Percentiles rank a stretch among this genome's conserved stretches.
Conservation (phyloP, 441 rosid genomes). For the Manihot esculenta region DNA sequence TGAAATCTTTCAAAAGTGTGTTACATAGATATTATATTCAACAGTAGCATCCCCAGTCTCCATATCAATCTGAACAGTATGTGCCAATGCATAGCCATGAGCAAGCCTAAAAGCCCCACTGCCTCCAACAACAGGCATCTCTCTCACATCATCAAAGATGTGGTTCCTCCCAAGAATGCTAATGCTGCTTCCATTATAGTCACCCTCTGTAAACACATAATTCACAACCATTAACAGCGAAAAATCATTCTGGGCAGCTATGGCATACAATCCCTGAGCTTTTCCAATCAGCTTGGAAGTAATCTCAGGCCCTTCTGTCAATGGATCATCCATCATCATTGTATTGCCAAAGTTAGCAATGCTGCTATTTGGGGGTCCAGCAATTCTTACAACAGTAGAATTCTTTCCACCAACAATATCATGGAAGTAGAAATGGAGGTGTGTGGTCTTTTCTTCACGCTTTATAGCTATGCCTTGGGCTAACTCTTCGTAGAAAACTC, state of each 20-base stretch:
- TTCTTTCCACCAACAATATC: constrained; percentile 49
- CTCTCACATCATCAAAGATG: constrained; percentile 39
- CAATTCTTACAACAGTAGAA: constrained; percentile 42
- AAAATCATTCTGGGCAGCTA: constrained; percentile 37
- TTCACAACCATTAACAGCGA: constrained; percentile 52
- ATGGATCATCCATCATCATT: constrained; percentile 47
- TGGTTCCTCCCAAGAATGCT: constrained; percentile 55
- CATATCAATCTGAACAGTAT: constrained; percentile 33
- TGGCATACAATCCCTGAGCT: constrained; percentile 67
- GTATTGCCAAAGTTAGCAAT: constrained; percentile 42
- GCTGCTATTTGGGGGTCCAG: constrained; percentile 40
- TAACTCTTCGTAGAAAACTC: constrained; percentile 35
- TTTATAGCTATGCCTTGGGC: constrained; percentile 28
- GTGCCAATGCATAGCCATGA: constrained; percentile 63
- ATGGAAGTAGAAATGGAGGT: constrained; percentile 69
- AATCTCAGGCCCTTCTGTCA: constrained; percentile 45
- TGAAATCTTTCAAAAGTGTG: constrained; percentile 28
- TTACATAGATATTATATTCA: constrained; percentile 58
- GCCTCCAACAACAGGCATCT: constrained; percentile 66
- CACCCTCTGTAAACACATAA: constrained; percentile 49
- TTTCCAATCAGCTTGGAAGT: constrained; percentile 55
- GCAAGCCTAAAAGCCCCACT: constrained; percentile 69
- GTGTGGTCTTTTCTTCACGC: constrained; percentile 42
- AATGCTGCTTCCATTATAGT: constrained; percentile 57
- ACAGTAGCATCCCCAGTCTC: constrained; percentile 50